A percentile compares a stretch with the other conserved stretches of the same genome.
Evolutionary conservation across 2,329 filamentous ascomycete species (phyloP).

Genomic region (Ophiostoma sp.): DNA sequence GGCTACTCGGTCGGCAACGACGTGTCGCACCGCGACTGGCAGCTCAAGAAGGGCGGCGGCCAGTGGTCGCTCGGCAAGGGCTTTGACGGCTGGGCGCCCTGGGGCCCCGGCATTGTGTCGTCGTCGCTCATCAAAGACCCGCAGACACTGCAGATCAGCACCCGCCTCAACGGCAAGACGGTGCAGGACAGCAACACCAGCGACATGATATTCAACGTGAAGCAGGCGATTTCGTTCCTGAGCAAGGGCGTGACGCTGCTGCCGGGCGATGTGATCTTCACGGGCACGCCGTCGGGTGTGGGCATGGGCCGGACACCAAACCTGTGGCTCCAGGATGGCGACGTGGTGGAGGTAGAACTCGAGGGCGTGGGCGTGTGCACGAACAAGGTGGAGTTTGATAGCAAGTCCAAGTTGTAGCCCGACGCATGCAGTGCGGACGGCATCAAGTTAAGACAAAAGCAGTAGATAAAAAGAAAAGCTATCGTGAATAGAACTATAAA

Average conservation of each 20-base stretch:
- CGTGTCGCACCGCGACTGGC: constrained; percentile 74
- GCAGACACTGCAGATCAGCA: constrained; percentile 51
- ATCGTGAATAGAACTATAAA: too few species aligned
- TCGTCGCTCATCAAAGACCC: constrained; percentile 49
- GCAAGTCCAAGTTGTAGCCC: constrained; percentile 30
- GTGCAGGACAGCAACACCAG: constrained; percentile 53
- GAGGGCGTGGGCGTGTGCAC: constrained; percentile 59
- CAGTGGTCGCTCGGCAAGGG: constrained; percentile 70
- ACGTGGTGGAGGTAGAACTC: constrained; percentile 62
- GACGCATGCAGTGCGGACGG: too few species aligned
- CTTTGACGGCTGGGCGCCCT: constrained; percentile 70
- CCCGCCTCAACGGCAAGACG: constrained; percentile 53
- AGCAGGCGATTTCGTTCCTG: constrained; percentile 53
- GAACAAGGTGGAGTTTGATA: constrained; percentile 45
- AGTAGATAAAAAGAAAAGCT: too few species aligned
- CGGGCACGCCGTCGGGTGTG: constrained; percentile 64
- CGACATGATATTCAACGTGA: constrained; percentile 60
- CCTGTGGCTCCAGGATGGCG: constrained; percentile 64
- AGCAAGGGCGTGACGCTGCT: constrained; percentile 58
- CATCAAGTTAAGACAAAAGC: too few species aligned
- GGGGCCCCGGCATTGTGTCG: constrained; percentile 64
- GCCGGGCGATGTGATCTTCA: constrained; percentile 62
- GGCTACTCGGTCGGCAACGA: constrained; percentile 74
- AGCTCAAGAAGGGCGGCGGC: constrained; percentile 59
- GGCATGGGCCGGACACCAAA: constrained; percentile 63